phyloP scores from a whole-genome alignment of 2,329 filamentous ascomycete species.

The Fusarium sacchari region DNA sequence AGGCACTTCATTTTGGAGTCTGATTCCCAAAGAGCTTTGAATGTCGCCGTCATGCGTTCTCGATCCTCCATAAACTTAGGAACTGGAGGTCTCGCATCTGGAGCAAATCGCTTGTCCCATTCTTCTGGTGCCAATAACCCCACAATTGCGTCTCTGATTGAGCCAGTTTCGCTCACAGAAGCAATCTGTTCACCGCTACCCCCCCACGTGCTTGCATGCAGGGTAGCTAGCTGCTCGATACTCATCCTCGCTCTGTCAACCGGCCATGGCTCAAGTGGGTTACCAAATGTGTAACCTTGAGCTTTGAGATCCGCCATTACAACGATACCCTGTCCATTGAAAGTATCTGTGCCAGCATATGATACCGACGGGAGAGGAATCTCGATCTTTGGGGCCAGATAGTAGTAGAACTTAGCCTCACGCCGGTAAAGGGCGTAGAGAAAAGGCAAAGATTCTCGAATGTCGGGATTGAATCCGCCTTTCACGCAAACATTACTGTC shows the following conservation, averaged over 20 bases:
- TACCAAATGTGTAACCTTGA: slow-evolving; percentile 4
- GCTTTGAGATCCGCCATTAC: slow-evolving; percentile 1
- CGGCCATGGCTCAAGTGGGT: slow-evolving; percentile 5
- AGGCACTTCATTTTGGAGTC: slow-evolving; percentile 7
- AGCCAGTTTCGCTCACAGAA: background rate
- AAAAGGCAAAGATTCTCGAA: background rate
- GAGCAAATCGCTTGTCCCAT: slow-evolving; percentile 7
- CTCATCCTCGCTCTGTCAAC: background rate
- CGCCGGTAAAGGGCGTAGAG: background rate
- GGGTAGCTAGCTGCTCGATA: slow-evolving; percentile 9
- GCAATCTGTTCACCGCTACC: background rate
- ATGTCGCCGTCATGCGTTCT: background rate
- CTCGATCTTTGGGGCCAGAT: background rate
- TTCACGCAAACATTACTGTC: slow-evolving; percentile 6
- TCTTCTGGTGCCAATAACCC: background rate
- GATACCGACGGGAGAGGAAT: background rate
- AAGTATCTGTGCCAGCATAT: background rate
- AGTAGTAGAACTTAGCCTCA: slow-evolving; percentile 21
- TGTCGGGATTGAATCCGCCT: slow-evolving; percentile 2
- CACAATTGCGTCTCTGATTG: background rate
- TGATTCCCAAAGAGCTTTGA: background rate
- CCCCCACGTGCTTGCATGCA: slow-evolving; percentile 23
- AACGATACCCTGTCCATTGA: slow-evolving; percentile 1
- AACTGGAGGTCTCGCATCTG: background rate
- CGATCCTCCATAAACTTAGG: background rate